Evolutionary conservation across 2,329 filamentous ascomycete genomes (phyloP).

Genomic region (Dactylellina drechsleri): DNA sequence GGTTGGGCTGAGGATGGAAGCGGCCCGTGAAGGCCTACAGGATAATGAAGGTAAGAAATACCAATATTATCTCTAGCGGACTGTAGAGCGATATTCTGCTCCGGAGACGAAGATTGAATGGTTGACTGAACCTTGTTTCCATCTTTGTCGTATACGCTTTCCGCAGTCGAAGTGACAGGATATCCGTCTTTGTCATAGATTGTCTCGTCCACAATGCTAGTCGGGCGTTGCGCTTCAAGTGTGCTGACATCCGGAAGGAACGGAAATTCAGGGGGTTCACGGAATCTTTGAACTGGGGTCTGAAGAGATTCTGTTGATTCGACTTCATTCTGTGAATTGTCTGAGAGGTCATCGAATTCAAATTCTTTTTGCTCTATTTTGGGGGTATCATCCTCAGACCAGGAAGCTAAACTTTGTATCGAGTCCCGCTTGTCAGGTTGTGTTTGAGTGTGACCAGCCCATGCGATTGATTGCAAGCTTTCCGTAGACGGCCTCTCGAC

Average conservation of each 20-base stretch:
- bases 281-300: conserved; percentile 23
- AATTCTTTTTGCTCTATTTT: conserved; percentile 22
- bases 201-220: neutral
- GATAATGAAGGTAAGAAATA: neutral
- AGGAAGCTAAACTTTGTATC: conserved; percentile 35
- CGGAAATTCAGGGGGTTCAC: neutral
- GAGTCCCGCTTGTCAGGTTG: conserved; percentile 19
- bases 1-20: conserved; percentile 27
- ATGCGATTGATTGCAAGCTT: conserved; percentile 47
- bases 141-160: conserved; percentile 25
- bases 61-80: neutral
- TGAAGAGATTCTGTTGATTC: neutral
- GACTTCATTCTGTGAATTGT: neutral
- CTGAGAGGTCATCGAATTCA: neutral
- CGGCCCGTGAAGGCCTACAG: neutral
- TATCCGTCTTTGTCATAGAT: conserved; percentile 34
- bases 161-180: neutral
- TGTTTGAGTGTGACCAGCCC: conserved; percentile 20
- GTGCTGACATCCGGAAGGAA: neutral
- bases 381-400: conserved; percentile 50
- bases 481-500: conserved; percentile 25
- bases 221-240: neutral
- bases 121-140: conserved; percentile 15
- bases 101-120: neutral
- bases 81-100: neutral